Conservation (phyloP, 2,329 filamentous ascomycete genomes). For the Pseudopithomyces chartarum region DNA sequence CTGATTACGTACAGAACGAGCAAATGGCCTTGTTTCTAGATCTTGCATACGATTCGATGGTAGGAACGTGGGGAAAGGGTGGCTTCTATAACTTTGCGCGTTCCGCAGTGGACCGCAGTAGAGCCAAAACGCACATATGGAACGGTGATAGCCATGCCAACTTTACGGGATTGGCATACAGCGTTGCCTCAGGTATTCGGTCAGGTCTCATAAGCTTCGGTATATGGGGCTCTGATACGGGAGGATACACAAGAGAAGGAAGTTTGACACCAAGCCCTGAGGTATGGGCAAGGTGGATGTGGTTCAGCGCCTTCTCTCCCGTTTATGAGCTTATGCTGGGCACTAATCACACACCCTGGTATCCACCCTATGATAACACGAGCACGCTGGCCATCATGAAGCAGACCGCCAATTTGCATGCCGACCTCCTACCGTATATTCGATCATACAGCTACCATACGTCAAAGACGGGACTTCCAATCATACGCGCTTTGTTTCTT, state of each 20-base stretch:
- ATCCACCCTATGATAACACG: conserved; percentile 33
- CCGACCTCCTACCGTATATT: conserved; percentile 41
- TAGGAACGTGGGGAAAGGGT: conserved; percentile 30
- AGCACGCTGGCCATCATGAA: conserved; percentile 36
- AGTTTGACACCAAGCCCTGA: conserved; percentile 34
- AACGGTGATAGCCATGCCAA: conserved; percentile 43
- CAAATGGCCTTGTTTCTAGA: conserved; percentile 41
- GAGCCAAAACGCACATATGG: conserved; percentile 39
- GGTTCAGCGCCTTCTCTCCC: conserved; percentile 45
- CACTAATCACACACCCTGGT: conserved; percentile 44
- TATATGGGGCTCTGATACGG: conserved; percentile 43
- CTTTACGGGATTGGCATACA: conserved; percentile 40
- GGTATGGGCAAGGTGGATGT: conserved; percentile 47
- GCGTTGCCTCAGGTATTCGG: conserved; percentile 39
- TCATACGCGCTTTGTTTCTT: conserved; percentile 43
- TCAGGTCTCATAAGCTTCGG: conserved; percentile 40
- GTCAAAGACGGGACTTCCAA: conserved; percentile 34
- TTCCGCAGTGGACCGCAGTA: conserved; percentile 39
- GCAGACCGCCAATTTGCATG: conserved; percentile 38
- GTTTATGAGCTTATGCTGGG: conserved; percentile 45
- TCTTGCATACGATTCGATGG: conserved; percentile 42
- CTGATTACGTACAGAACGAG: conserved; percentile 43
- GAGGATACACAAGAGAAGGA: conserved; percentile 37
- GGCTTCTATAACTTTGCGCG: conserved; percentile 44
- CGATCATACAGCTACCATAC: conserved; percentile 37